Base-by-base conservation (phyloP, 2,329 filamentous ascomycete genomes). In the Leptographium wingfieldii region DNA sequence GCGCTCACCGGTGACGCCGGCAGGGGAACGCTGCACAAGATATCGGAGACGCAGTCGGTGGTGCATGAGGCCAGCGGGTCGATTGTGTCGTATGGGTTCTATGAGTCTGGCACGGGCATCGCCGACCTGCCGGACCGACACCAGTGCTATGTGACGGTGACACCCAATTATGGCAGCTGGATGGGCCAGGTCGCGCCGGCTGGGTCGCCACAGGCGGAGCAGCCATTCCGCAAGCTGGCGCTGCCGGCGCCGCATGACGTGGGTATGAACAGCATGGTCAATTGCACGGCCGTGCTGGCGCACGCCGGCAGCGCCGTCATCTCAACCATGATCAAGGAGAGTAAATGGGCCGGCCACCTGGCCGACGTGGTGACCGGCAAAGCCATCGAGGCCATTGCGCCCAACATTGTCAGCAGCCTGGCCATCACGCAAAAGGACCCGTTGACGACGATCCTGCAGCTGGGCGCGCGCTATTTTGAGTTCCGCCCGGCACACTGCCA, bases 381-480 rank as follows among this genome's bases (percentile, higher is more conserved):
- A 3, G 69, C 68, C 56, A 68, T 71, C 56, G 62, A 65, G 40
- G 65, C 68, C 33, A 67, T 71, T 38, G 69, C 70, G n/a, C 69
- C 70, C 57, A 68, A 69, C 64, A 79, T 80, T 65, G 73, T 80
- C 64, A 70, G 71, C 60, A 75, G 74, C 7, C 70, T 80, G 2
- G 74, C 77, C 60, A 73, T 80, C 55, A 80, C 77, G 9, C 77
- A 80, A 57, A 80, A 80, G 63, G 76, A 80, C 63, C 68, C 66
- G 2, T 68, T 80, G 0, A 64, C 69, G 10, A 69, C 70, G 7
- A 75, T 80, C 54, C 71, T 80, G 56, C 67, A 67, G 48, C 70
- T 79, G 46, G 77, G 77, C 0, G 76, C 76, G 0, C 66, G 78
- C 4, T 80, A 80, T 67, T 80, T 80, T 58, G 78, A 80, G 67